Percentiles rank a stretch among this genome's conserved stretches.
These are phyloP conservation scores for Pseudogymnoascus sp. DNA, from an alignment of 2,329 filamentous ascomycete species.

Conservation along the genomic window DNA sequence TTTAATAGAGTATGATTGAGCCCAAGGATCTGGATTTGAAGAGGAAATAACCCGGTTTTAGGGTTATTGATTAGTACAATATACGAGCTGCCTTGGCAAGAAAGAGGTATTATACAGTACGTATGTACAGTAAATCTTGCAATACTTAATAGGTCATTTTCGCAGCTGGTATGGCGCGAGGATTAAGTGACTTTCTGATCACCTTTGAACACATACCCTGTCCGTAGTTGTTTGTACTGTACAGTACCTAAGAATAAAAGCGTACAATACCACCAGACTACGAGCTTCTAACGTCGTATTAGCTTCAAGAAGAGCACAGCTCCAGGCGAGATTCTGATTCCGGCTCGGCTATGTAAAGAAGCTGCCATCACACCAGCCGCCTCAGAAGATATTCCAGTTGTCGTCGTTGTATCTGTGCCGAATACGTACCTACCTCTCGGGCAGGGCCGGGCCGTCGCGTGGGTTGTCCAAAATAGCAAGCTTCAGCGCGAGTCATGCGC, in stretches of 20 bases:
- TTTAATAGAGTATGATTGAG: not conserved
- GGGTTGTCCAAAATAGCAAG: not conserved
- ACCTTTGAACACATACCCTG: not conserved
- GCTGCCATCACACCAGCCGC: not conserved
- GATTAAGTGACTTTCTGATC: not conserved
- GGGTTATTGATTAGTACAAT: not conserved
- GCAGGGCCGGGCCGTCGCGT: conserved; percentile 1
- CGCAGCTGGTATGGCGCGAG: no score
- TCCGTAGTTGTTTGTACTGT: not conserved
- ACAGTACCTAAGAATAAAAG: not conserved
- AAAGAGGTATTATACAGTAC: not conserved
- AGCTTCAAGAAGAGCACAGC: not conserved
- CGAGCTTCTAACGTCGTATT: not conserved
- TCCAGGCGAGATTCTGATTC: not conserved
- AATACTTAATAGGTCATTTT: not conserved
- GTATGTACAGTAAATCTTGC: not conserved
- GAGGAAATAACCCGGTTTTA: not conserved
- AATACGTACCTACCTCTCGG: not conserved
- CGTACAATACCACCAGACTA: not conserved
- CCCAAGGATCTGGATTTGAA: not conserved
- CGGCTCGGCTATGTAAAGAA: not conserved
- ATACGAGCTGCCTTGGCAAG: not conserved
- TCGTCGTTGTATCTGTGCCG: not conserved
- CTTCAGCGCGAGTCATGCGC: not conserved
- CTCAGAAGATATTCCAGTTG: not conserved